phyloP scores from a whole-genome alignment of 306 rosid genomes.

The Sicyos edulis region DNA sequence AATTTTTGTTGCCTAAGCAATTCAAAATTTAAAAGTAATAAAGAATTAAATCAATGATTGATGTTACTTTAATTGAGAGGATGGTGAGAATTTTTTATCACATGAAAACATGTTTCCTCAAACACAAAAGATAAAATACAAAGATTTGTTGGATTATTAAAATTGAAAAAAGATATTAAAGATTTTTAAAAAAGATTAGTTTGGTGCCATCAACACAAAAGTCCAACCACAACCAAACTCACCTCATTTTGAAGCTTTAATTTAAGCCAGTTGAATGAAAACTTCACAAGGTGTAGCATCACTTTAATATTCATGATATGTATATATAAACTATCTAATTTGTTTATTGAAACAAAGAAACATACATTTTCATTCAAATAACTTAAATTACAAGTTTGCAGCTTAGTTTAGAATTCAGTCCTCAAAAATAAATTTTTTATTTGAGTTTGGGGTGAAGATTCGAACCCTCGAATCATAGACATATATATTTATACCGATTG shows the following conservation, averaged over 20 bases:
- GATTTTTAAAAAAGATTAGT: slow-evolving; percentile 18
- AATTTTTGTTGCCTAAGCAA: background rate
- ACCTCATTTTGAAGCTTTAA: slow-evolving; percentile 7
- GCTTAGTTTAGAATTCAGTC: too few species aligned
- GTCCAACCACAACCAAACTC: slow-evolving; percentile 18
- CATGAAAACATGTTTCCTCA: slow-evolving; percentile 20
- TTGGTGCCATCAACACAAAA: slow-evolving; percentile 10
- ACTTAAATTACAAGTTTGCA: too few species aligned
- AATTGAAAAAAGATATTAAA: slow-evolving; percentile 13
- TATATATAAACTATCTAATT: background rate
- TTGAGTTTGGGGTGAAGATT: too few species aligned
- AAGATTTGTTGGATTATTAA: slow-evolving; percentile 8
- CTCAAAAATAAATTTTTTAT: too few species aligned
- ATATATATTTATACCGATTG: too few species aligned
- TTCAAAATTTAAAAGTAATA: background rate
- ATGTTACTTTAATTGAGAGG: slow-evolving; percentile 8
- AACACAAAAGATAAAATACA: slow-evolving; percentile 10
- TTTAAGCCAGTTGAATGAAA: background rate
- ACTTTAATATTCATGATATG: background rate
- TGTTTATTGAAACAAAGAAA: background rate
- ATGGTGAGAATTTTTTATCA: slow-evolving; percentile 5
- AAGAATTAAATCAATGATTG: slow-evolving; percentile 11
- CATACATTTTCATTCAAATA: background rate
- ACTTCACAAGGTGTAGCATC: background rate
- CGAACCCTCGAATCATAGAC: too few species aligned